Evolutionary conservation across 805 yeast genomes (phyloP).

Genomic region (Candida pseudofarinosa): DNA sequence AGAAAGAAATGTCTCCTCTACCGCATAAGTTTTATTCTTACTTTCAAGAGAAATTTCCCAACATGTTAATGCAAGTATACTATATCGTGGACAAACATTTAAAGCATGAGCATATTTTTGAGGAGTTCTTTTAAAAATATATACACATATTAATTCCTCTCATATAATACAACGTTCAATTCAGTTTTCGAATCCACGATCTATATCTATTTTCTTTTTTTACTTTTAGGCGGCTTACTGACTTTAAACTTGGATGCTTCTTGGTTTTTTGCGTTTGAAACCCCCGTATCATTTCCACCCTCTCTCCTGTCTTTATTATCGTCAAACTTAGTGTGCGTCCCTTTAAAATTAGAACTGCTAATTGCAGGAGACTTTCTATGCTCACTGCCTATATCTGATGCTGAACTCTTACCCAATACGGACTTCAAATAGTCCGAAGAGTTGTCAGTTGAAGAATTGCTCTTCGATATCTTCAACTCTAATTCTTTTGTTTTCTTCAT

Average conservation of each 20-base stretch:
- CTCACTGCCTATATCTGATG: no score
- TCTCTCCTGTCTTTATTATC: constrained; percentile 12
- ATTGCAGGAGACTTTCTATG: constrained; percentile 35
- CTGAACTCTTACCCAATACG: constrained; percentile 36
- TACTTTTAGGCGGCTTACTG: constrained; percentile 3
- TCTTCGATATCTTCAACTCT: constrained; percentile 19
- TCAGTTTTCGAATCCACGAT: background rate
- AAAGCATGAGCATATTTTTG: constrained; percentile 59
- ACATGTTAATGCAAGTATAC: constrained; percentile 71
- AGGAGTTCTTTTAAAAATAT: constrained; percentile 26
- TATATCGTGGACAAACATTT: constrained; percentile 54
- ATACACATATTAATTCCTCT: constrained; percentile 2
- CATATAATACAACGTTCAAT: constrained; percentile 2
- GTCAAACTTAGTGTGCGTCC: constrained; percentile 35
- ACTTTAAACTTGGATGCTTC: background rate
- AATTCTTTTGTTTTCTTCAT: constrained; percentile 53
- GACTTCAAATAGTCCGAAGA: constrained; percentile 45
- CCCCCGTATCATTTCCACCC: background rate
- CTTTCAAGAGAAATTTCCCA: constrained; percentile 74
- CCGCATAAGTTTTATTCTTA: constrained; percentile 83
- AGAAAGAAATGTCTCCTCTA: constrained; percentile 64
- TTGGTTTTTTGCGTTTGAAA: background rate
- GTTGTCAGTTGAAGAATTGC: constrained; percentile 22
- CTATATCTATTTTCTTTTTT: constrained; percentile 1
- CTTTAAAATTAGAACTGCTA: constrained; percentile 32